Conservation (phyloP, 2,329 filamentous ascomycete genomes). For the Alternaria arbusti region DNA sequence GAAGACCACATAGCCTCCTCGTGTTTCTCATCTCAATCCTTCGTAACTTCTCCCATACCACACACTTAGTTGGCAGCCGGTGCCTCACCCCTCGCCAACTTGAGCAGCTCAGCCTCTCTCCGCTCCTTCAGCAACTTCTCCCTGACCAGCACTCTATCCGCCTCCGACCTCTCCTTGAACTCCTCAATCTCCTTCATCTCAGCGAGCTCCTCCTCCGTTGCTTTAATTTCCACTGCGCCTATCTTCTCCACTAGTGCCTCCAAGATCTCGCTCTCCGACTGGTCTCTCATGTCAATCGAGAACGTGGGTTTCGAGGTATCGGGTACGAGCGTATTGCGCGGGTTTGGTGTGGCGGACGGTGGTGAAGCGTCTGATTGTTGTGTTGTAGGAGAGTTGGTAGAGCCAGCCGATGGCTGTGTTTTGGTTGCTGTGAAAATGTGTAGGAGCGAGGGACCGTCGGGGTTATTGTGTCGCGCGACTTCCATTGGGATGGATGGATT, state of each 20-base stretch:
- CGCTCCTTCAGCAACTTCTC: constrained; percentile 64
- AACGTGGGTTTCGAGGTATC: constrained; percentile 48
- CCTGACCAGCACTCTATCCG: constrained; percentile 62
- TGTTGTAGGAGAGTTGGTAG: constrained; percentile 19
- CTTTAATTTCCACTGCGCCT: constrained; percentile 62
- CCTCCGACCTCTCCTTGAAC: constrained; percentile 57
- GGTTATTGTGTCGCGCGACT: constrained; percentile 68
- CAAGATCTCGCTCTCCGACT: constrained; percentile 68
- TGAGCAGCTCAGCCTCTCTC: constrained; percentile 66
- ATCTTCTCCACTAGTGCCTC: constrained; percentile 67
- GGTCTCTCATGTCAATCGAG: constrained; percentile 65
- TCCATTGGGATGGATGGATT: constrained; percentile 87
- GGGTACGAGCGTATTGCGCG: constrained; percentile 33
- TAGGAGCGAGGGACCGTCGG: constrained; percentile 48
- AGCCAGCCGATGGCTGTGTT: constrained; percentile 14
- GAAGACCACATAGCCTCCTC: neutral
- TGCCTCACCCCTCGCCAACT: constrained; percentile 56
- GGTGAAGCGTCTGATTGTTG: constrained; percentile 22
- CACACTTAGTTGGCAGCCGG: constrained; percentile 1
- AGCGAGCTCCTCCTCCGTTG: constrained; percentile 65
- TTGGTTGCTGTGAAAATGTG: constrained; percentile 43
- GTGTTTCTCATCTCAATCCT: neutral
- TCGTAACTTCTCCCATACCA: neutral
- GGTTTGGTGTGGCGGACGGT: constrained; percentile 26
- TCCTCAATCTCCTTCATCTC: constrained; percentile 66